Conservation (phyloP, 2,329 filamentous ascomycete genomes). For the Arthrobotrys iridis region DNA sequence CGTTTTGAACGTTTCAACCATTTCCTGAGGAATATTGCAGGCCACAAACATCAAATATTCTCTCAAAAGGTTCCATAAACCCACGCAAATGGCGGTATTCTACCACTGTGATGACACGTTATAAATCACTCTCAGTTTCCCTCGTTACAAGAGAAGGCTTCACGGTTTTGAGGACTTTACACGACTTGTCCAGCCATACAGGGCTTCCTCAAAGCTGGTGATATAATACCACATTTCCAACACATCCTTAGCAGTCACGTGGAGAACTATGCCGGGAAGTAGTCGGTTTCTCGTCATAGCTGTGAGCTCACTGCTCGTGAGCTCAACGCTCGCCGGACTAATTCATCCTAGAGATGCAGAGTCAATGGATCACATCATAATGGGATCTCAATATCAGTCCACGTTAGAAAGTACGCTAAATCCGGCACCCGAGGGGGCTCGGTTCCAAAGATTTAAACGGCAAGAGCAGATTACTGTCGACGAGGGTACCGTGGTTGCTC, state of each 20-base stretch:
- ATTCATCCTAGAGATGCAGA: background rate
- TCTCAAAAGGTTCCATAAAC: constrained; percentile 21
- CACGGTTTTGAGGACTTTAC: constrained; percentile 5
- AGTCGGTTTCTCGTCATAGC: constrained; percentile 17
- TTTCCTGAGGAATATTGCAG: no score
- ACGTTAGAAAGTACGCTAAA: background rate
- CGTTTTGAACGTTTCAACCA: background rate
- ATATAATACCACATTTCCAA: background rate
- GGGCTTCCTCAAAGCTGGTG: background rate
- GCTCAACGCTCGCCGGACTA: constrained; percentile 3
- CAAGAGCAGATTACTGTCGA: constrained; percentile 7
- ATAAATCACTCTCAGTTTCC: background rate
- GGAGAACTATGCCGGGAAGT: constrained; percentile 13
- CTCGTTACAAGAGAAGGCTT: background rate
- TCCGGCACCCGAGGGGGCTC: background rate
- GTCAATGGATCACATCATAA: background rate
- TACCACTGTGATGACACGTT: background rate
- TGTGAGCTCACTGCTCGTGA: constrained; percentile 29
- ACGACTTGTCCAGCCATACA: background rate
- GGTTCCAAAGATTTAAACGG: constrained; percentile 15
- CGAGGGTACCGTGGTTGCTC: background rate
- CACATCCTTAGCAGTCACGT: background rate
- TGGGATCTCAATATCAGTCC: background rate
- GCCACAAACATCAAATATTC: no score
- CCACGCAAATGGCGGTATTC: background rate